Percentiles rank a stretch among this genome's conserved stretches.
Conservation (phyloP, 2,329 filamentous ascomycete species). For the Fusarium humuli region DNA sequence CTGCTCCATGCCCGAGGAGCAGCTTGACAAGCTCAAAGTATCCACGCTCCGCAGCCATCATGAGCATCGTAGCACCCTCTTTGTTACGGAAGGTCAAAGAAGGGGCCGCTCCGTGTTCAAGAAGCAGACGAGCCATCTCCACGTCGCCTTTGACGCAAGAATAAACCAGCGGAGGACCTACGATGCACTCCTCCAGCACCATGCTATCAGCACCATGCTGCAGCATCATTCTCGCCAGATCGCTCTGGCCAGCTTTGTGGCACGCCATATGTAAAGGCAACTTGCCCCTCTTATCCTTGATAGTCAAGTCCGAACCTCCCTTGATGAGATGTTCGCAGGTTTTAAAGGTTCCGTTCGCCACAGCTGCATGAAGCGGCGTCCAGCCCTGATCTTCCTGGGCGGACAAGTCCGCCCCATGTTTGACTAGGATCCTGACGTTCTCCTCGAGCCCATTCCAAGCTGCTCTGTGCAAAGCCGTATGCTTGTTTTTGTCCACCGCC, state of each 20-base stretch:
- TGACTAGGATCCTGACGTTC: not conserved
- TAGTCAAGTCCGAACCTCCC: rapidly evolving
- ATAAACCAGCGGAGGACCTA: rapidly evolving
- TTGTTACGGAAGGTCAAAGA: not conserved
- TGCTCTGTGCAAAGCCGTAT: not conserved
- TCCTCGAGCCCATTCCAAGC: rapidly evolving
- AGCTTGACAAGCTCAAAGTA: not conserved
- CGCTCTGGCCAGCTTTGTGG: rapidly evolving
- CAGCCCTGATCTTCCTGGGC: rapidly evolving
- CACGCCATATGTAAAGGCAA: not conserved
- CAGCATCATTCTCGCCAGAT: not conserved
- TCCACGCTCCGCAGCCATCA: rapidly evolving
- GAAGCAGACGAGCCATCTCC: not conserved
- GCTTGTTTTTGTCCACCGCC: rapidly evolving
- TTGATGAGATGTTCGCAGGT: not conserved
- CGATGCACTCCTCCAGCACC: rapidly evolving
- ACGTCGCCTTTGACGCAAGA: rapidly evolving
- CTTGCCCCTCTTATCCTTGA: rapidly evolving
- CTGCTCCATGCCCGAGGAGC: not conserved
- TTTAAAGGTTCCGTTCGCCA: rapidly evolving
- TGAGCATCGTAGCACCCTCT: not conserved
- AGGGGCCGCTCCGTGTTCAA: not conserved
- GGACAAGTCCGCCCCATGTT: rapidly evolving
- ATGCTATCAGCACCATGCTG: not conserved
- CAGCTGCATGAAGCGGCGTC: not conserved